Base-by-base conservation (phyloP, 257 asterid genomes). In the Solanum dulcamara region DNA sequence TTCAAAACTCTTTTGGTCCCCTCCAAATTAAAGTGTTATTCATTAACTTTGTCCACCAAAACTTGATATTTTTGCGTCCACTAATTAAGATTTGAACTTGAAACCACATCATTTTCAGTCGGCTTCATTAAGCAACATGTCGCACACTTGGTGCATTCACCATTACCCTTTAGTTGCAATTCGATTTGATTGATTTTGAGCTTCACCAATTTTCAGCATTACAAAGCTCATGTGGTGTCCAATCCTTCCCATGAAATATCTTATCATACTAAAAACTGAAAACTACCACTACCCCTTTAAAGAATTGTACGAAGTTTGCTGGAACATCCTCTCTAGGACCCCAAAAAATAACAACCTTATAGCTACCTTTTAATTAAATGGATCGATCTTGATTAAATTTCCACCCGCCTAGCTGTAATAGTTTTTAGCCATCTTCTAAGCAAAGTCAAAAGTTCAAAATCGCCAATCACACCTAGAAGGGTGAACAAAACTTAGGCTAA, bases 171-270 rank as follows among this genome's bases (percentile, higher is more conserved):
- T 74, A 24, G 57, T 42, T 74, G 57, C 14, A 68, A 68, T 22
- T 81, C 74, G 74, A 57, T 83, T 83, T 83, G 85, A 83, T 66
- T 62, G 80, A 83, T 83, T 37, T 85, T 80, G 80, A 84, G 33
- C 84, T 44, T 62, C 71, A 81, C 68, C 64, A 85, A 74, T 85
- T 42, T 86, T 81, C 84, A 85, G 81, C 89, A 87, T 46, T 87
- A 81, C 77, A 77, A 83, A 81, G 44, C 51, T 87, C 38, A 64
- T 32, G 55, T 89, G 91, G 75, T 88, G 89, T 85, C 91, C 87
- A 88, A 87, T 89, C 91, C 89, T n/a, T 86, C 88, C 88, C 83
- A 84, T 88, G 88, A 64, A 38, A 64, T 30, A 83, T 64, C 80
- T 74, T 88, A 74, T 85, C 89, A 66, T 57, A 86, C 89, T 55